A percentile compares a stretch with the other conserved stretches of the same genome.
Conservation (phyloP, 139 green algal species). For the Chlorella sp. region DNA sequence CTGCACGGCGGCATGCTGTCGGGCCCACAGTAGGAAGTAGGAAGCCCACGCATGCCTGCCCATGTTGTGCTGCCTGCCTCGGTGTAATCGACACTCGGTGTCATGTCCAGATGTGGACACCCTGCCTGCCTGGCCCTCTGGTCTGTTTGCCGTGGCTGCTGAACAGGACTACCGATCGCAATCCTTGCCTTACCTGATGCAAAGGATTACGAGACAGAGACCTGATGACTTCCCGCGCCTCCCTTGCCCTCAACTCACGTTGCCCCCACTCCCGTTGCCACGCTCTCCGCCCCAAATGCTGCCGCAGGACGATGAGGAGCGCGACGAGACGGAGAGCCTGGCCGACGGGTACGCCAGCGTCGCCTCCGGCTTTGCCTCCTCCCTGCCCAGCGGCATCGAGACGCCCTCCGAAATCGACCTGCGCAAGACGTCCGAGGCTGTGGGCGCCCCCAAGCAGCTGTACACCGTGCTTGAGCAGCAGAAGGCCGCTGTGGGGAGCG, state of each 20-base stretch:
- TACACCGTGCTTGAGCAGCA: slow-evolving; percentile 87
- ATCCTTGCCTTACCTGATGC: too few relatives aligned
- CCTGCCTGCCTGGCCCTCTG: too few relatives aligned
- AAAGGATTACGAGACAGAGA: too few relatives aligned
- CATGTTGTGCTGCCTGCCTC: too few relatives aligned
- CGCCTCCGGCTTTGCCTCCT: slow-evolving; percentile 77
- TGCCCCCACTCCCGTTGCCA: not conserved
- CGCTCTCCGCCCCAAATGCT: not conserved
- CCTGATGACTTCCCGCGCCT: not conserved
- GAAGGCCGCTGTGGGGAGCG: slow-evolving; percentile 47
- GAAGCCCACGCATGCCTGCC: too few relatives aligned
- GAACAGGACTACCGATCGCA: too few relatives aligned
- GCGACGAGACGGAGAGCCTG: slow-evolving; percentile 50
- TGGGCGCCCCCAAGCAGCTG: slow-evolving; percentile 50
- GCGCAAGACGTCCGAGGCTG: slow-evolving; percentile 75
- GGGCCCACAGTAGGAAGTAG: too few relatives aligned
- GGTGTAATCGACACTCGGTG: too few relatives aligned
- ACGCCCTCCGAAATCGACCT: slow-evolving; percentile 90
- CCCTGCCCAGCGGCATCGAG: slow-evolving; percentile 79
- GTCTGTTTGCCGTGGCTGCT: too few relatives aligned
- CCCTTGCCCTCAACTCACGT: not conserved
- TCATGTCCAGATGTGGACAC: too few relatives aligned
- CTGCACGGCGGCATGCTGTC: too few relatives aligned
- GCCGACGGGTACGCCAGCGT: slow-evolving; percentile 64
- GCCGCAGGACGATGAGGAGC: slow-evolving; percentile 67